Conservation (phyloP, 306 rosid genomes). For the Styphnolobium japonicum region DNA sequence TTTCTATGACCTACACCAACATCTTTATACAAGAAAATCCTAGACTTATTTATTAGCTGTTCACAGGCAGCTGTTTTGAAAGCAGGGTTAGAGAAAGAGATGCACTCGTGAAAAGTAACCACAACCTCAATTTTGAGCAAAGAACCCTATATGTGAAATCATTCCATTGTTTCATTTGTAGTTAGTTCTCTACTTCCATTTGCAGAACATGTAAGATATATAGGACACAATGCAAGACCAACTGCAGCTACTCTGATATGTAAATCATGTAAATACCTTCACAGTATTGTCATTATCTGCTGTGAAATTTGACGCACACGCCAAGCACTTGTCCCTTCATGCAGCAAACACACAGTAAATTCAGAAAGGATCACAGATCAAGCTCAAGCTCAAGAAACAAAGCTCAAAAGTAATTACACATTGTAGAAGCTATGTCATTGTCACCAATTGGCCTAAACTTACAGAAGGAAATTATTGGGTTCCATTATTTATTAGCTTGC, state of each 20-base stretch:
- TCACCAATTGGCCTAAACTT: neutral
- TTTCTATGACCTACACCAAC: neutral
- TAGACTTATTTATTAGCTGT: neutral
- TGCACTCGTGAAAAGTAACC: neutral
- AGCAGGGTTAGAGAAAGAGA: neutral
- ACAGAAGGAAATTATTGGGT: neutral
- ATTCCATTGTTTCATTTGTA: neutral
- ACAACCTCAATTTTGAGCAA: neutral
- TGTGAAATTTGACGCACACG: constrained; percentile 20
- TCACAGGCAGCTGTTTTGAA: neutral
- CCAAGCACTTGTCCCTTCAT: constrained; percentile 33
- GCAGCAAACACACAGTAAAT: constrained; percentile 16
- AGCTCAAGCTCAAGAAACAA: constrained; percentile 23
- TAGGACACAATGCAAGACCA: neutral
- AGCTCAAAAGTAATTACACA: neutral
- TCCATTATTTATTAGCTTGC: neutral
- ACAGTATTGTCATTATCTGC: constrained; percentile 17
- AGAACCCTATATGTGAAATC: neutral
- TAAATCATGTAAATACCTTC: constrained; percentile 32
- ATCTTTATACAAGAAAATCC: neutral
- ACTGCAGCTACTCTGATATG: neutral
- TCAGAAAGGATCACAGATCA: constrained; percentile 25
- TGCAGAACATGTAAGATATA: neutral
- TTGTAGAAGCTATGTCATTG: neutral
- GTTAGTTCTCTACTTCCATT: neutral